A percentile compares a stretch with the other conserved stretches of the same genome.
Evolutionary conservation across 805 yeast species (phyloP).

Genomic region (Candida sithepensis): DNA sequence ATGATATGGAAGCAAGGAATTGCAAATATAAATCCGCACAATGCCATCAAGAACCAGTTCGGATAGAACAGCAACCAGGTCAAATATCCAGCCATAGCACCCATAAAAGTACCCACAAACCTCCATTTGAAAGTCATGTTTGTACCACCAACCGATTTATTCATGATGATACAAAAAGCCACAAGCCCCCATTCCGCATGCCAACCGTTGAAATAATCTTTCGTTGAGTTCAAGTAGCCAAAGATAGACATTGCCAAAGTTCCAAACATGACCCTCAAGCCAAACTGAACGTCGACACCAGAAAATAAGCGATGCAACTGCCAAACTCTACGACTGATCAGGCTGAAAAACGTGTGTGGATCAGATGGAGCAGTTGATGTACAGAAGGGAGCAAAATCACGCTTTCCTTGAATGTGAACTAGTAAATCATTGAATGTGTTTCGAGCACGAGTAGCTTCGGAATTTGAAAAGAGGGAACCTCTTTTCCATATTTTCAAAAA

Average conservation of each 20-base stretch:
- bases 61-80: constrained; percentile 61
- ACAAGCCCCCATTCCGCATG: constrained; percentile 83
- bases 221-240: constrained; percentile 59
- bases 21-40: constrained; percentile 44
- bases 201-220: constrained; percentile 57
- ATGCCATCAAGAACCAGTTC: constrained; percentile 47
- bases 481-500: constrained; percentile 54
- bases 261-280: constrained; percentile 75
- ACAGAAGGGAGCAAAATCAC: background rate
- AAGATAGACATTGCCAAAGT: constrained; percentile 61
- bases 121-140: constrained; percentile 74
- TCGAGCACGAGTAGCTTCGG: constrained; percentile 5
- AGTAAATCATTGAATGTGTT: constrained; percentile 35
- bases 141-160: constrained; percentile 81
- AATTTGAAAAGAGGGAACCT: background rate
- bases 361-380: background rate
- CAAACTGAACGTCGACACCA: constrained; percentile 70
- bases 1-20: constrained; percentile 56
- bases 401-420: constrained; percentile 10
- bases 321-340: constrained; percentile 42
- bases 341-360: constrained; percentile 6
- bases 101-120: constrained; percentile 69
- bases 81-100: constrained; percentile 58
- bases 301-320: constrained; percentile 46
- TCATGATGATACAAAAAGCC: constrained; percentile 81